Evolutionary conservation across 257 asterid species (phyloP).

Genomic region (Petunia axillaris): DNA sequence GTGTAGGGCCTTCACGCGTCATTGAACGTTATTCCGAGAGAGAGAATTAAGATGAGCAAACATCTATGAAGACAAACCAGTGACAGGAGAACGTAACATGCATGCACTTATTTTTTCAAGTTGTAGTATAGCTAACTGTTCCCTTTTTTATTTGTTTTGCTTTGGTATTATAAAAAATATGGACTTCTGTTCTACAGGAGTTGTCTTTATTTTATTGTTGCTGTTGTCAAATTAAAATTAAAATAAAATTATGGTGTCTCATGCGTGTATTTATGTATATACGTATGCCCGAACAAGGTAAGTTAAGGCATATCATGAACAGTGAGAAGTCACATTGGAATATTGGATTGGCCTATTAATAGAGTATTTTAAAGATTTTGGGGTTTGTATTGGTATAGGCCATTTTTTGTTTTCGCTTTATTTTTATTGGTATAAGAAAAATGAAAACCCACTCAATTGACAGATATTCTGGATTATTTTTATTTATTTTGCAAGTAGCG

Average conservation of each 20-base stretch:
- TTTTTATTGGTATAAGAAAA: too few relatives aligned
- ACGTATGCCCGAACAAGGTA: too few relatives aligned
- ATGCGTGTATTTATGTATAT: too few relatives aligned
- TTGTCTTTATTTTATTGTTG: background rate
- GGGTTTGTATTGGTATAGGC: too few relatives aligned
- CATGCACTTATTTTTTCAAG: conserved; percentile 9
- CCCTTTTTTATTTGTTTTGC: background rate
- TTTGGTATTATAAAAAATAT: background rate
- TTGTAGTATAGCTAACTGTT: background rate
- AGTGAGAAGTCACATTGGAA: too few relatives aligned
- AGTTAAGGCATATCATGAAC: too few relatives aligned
- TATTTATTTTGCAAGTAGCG: too few relatives aligned
- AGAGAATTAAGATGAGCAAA: background rate
- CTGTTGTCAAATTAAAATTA: background rate
- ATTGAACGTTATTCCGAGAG: background rate
- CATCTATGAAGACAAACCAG: background rate
- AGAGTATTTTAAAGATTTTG: too few relatives aligned
- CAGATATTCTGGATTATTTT: too few relatives aligned
- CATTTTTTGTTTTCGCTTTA: too few relatives aligned
- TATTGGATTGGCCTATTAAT: too few relatives aligned
- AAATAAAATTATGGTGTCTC: background rate
- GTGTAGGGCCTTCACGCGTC: conserved; percentile 25
- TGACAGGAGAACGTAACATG: background rate
- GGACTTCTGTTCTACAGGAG: background rate
- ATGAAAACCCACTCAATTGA: too few relatives aligned